These are phyloP conservation scores for Colletotrichum sojae DNA, from an alignment of 2,329 filamentous ascomycete genomes.

Conservation along the genomic window DNA sequence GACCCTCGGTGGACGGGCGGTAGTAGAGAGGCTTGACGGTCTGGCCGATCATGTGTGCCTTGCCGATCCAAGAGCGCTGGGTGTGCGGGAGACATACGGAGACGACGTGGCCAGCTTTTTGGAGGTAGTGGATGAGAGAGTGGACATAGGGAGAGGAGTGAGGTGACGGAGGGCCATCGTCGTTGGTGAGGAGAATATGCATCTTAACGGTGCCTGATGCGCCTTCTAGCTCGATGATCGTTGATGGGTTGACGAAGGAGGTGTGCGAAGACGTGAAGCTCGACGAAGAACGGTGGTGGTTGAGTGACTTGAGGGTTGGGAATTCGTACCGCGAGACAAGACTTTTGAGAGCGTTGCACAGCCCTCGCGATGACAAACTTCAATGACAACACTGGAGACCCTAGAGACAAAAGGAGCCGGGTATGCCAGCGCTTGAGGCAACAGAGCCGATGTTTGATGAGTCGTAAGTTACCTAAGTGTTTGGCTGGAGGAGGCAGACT, in stretches of 20 bases:
- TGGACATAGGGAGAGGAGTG: conserved; percentile 87
- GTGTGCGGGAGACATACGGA: conserved; percentile 92
- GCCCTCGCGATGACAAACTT: conserved; percentile 9
- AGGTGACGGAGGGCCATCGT: conserved; percentile 84
- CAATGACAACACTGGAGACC: background rate
- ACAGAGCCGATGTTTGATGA: conserved; percentile 11
- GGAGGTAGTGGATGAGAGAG: conserved; percentile 78
- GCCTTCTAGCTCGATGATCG: background rate
- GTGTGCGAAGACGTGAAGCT: background rate
- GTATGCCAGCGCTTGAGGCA: background rate
- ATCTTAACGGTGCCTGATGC: conserved; percentile 52
- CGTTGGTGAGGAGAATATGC: conserved; percentile 80
- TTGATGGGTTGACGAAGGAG: background rate
- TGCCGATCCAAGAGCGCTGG: conserved; percentile 98
- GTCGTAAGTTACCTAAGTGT: conserved; percentile 31
- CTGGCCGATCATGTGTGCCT: conserved; percentile 95
- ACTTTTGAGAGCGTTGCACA: background rate
- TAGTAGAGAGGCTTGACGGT: conserved; percentile 89
- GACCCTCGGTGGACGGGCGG: conserved; percentile 65
- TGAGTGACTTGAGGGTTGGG: conserved; percentile 6
- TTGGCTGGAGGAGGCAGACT: conserved; percentile 17
- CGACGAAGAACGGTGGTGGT: background rate
- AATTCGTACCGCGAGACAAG: conserved; percentile 15
- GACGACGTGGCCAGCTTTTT: conserved; percentile 84
- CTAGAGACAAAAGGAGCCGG: background rate